These are phyloP conservation scores for Pichia occidentalis DNA, from an alignment of 805 yeast genomes.

Conservation along the genomic window DNA sequence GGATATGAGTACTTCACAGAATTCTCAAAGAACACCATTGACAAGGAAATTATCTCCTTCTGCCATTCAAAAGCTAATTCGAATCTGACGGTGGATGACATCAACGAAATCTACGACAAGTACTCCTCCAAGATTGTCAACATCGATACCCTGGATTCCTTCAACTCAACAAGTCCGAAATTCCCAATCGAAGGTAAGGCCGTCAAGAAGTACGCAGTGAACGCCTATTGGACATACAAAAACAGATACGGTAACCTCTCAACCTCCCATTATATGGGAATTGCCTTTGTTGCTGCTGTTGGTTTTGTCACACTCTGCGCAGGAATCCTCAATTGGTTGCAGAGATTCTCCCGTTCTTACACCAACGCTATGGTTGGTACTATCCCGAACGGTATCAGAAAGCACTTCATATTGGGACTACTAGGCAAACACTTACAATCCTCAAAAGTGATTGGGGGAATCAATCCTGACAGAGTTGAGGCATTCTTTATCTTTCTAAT, in stretches of 20 bases:
- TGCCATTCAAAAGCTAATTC: constrained; percentile 24
- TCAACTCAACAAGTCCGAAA: constrained; percentile 28
- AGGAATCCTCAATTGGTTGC: constrained; percentile 36
- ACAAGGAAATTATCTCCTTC: constrained; percentile 19
- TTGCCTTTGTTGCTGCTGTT: constrained; percentile 46
- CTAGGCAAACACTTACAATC: constrained; percentile 19
- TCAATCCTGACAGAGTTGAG: constrained; percentile 51
- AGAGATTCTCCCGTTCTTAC: constrained; percentile 34
- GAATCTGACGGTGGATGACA: constrained; percentile 16
- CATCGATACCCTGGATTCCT: constrained; percentile 26
- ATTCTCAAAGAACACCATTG: constrained; percentile 15
- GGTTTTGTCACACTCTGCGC: constrained; percentile 37
- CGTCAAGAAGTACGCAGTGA: constrained; percentile 20
- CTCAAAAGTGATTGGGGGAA: constrained; percentile 17
- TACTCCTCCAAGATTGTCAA: constrained; percentile 36
- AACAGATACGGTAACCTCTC: constrained; percentile 32
- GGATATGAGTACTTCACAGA: constrained; percentile 13
- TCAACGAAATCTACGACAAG: constrained; percentile 28
- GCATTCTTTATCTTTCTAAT: constrained; percentile 36
- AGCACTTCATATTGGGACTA: constrained; percentile 21
- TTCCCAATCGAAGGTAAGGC: constrained; percentile 31
- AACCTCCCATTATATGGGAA: constrained; percentile 40
- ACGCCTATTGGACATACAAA: constrained; percentile 22
- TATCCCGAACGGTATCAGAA: constrained; percentile 24
- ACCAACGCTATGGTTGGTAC: constrained; percentile 28